Percentiles rank a stretch among this genome's conserved stretches.
phyloP scores from a whole-genome alignment of 371 early-diverging fungal species.

The Dichotomocladium elegans region DNA sequence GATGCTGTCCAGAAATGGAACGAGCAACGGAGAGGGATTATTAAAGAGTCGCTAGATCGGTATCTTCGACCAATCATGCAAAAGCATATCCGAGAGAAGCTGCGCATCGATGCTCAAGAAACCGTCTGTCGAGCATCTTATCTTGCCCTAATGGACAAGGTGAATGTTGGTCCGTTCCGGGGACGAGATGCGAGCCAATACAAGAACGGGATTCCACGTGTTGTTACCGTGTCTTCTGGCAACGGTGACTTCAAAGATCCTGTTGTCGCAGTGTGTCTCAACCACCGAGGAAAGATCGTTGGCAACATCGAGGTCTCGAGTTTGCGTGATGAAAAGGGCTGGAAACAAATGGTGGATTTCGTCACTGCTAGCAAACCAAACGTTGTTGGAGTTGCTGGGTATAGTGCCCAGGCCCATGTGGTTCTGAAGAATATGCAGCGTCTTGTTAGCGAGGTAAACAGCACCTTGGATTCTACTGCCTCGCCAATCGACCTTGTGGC shows the following conservation, averaged over 20 bases:
- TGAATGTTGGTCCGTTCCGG: conserved; percentile 68
- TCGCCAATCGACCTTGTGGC: conserved; percentile 41
- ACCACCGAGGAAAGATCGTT: conserved; percentile 71
- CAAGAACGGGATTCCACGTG: conserved; percentile 64
- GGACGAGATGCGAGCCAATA: conserved; percentile 41
- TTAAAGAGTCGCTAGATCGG: conserved; percentile 60
- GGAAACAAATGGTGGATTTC: conserved; percentile 55
- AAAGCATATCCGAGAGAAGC: conserved; percentile 72
- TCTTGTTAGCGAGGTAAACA: conserved; percentile 54
- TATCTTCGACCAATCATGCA: conserved; percentile 70
- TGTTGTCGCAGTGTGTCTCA: conserved; percentile 69
- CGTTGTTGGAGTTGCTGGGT: conserved; percentile 83
- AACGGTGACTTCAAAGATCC: conserved; percentile 70
- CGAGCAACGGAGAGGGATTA: conserved; percentile 61
- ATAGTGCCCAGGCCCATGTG: conserved; percentile 66
- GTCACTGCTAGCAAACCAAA: conserved; percentile 65
- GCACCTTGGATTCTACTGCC: conserved; percentile 15
- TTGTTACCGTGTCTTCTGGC: conserved; percentile 83
- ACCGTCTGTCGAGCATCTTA: conserved; percentile 65
- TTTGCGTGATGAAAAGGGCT: conserved; percentile 55
- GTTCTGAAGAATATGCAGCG: conserved; percentile 66
- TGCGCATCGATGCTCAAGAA: conserved; percentile 72
- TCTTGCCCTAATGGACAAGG: conserved; percentile 64
- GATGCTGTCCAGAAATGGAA: conserved; percentile 80
- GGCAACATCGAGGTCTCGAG: conserved; percentile 64